These are phyloP conservation scores for Fragilariopsis cylindrus DNA, from an alignment of 108 stramenopile genomes.

Conservation along the genomic window DNA sequence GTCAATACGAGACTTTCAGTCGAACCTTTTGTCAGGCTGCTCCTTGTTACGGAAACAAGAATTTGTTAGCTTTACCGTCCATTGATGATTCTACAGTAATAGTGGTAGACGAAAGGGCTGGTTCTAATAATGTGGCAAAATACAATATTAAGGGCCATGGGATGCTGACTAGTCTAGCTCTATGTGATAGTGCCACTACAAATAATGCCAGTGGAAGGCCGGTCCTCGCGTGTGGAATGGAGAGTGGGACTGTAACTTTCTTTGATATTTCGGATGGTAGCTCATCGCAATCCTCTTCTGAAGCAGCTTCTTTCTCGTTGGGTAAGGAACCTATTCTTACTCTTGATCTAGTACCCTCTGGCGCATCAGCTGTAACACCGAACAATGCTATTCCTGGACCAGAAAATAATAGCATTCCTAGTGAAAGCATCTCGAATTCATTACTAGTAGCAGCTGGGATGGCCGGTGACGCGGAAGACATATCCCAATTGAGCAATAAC, in stretches of 20 bases:
- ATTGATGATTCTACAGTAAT: constrained; percentile 46
- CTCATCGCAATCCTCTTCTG: background rate
- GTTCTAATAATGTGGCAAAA: constrained; percentile 23
- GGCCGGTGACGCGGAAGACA: constrained; percentile 71
- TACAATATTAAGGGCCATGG: constrained; percentile 44
- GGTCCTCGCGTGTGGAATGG: constrained; percentile 83
- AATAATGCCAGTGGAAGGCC: background rate
- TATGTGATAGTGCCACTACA: constrained; percentile 21
- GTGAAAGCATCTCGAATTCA: background rate
- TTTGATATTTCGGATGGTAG: constrained; percentile 50
- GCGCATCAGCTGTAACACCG: background rate
- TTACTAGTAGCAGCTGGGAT: constrained; percentile 71
- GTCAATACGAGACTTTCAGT: constrained; percentile 42
- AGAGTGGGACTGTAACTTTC: constrained; percentile 71
- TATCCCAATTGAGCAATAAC: constrained; percentile 44
- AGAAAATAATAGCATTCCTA: background rate
- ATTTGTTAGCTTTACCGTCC: constrained; percentile 63
- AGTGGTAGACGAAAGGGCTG: constrained; percentile 51
- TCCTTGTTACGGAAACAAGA: constrained; percentile 43
- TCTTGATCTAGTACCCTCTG: constrained; percentile 63
- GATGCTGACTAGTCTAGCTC: constrained; percentile 75
- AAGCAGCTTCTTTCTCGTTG: constrained; percentile 11
- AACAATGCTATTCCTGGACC: background rate
- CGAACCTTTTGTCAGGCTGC: constrained; percentile 74
- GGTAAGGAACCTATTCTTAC: constrained; percentile 72